A percentile compares a stretch with the other conserved stretches of the same genome.
Evolutionary conservation across 176 grass and related monocot species (phyloP).

Genomic region (Carex kokanica): DNA sequence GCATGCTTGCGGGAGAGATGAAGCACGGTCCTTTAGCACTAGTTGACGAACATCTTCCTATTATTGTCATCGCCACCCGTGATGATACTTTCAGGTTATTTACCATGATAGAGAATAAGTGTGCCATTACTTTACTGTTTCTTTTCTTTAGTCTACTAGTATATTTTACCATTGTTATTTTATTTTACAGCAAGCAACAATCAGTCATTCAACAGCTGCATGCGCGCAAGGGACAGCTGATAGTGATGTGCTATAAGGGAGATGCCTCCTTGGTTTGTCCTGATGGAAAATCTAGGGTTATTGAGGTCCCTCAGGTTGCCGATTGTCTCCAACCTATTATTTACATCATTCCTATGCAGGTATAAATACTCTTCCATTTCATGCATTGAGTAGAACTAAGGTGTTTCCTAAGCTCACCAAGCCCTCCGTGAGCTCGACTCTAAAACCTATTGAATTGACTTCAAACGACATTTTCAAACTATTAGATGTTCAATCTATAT

Average conservation of each 20-base stretch:
- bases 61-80: conserved; percentile 80
- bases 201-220: conserved; percentile 93
- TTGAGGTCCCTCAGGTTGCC: conserved; percentile 65
- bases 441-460: no score
- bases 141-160: not conserved
- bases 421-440: no score
- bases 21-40: conserved; percentile 88
- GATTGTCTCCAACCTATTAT: conserved; percentile 87
- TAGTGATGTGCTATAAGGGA: conserved; percentile 72
- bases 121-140: not conserved
- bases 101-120: not conserved
- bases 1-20: conserved; percentile 98
- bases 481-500: no score
- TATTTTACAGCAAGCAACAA: conserved; percentile 69
- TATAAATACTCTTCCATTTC: conserved; percentile 14
- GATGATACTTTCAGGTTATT: conserved; percentile 68
- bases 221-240: conserved; percentile 74
- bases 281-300: conserved; percentile 51
- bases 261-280: conserved; percentile 49
- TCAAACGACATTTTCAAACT: no score
- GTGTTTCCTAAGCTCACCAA: no score
- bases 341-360: conserved; percentile 90
- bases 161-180: not conserved
- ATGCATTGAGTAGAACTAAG: no score
- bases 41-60: conserved; percentile 88